A percentile compares a stretch with the other conserved stretches of the same genome.
These are phyloP conservation scores for Malassezia caprae DNA, from an alignment of 1,284 basidiomycete species.

Conservation along the genomic window DNA sequence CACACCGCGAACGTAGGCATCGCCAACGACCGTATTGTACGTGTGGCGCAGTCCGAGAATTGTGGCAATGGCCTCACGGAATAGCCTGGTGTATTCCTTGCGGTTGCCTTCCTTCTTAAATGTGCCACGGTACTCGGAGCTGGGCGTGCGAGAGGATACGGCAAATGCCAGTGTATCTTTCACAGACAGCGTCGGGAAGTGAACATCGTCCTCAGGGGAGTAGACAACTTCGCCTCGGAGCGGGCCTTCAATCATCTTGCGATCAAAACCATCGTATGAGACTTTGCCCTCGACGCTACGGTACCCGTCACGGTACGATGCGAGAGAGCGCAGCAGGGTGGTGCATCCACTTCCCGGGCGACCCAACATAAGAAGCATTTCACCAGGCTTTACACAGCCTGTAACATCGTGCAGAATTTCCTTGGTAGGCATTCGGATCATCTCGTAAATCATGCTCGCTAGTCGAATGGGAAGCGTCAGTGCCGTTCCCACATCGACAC, in stretches of 20 bases:
- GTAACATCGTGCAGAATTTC: conserved; percentile 30
- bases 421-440: conserved; percentile 29
- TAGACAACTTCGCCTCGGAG: conserved; percentile 34
- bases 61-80: conserved; percentile 32
- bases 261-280: conserved; percentile 29
- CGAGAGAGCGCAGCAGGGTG: conserved; percentile 34
- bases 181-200: conserved; percentile 33
- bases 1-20: conserved; percentile 32
- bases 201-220: conserved; percentile 29
- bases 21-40: conserved; percentile 48
- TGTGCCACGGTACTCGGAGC: conserved; percentile 22
- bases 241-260: conserved; percentile 27
- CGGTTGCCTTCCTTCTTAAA: conserved; percentile 16
- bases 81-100: conserved; percentile 19
- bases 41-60: conserved; percentile 37
- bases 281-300: conserved; percentile 27
- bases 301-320: conserved; percentile 40
- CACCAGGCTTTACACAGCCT: conserved; percentile 37
- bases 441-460: conserved; percentile 14
- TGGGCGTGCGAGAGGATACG: conserved; percentile 31
- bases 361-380: conserved; percentile 42
- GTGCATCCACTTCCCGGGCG: conserved; percentile 40
- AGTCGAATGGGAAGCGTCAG: conserved; percentile 22
- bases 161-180: conserved; percentile 34
- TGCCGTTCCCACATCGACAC: conserved; percentile 22